Conservation (phyloP, 148 eudicot genomes). For the Cornus florida region DNA sequence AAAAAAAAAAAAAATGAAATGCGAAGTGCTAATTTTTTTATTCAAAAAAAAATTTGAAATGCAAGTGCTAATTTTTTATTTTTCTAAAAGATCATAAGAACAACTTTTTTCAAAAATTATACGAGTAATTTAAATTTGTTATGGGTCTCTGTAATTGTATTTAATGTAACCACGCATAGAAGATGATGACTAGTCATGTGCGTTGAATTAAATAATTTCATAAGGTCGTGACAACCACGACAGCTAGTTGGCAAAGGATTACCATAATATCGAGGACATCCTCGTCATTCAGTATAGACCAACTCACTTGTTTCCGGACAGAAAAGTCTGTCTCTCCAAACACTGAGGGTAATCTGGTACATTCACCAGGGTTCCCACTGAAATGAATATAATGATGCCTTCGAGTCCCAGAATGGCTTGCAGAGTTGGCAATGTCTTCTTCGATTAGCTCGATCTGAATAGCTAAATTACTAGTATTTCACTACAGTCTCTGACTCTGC, state of each 20-base stretch:
- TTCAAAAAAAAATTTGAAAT: too few species aligned
- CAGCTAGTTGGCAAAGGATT: neutral
- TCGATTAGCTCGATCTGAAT: conserved; percentile 4
- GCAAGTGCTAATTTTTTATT: too few species aligned
- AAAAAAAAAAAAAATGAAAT: too few species aligned
- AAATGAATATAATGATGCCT: neutral
- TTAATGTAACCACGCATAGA: neutral
- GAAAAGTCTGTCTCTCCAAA: neutral
- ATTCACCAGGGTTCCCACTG: neutral
- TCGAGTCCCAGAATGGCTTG: conserved; percentile 32
- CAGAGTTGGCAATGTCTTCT: conserved; percentile 43
- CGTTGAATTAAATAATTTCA: neutral
- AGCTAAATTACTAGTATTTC: neutral
- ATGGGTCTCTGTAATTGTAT: too few species aligned
- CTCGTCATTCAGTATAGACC: neutral
- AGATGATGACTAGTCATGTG: neutral
- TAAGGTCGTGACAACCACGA: neutral
- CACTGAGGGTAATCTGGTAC: neutral
- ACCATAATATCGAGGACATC: neutral
- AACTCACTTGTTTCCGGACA: neutral
- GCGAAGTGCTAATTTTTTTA: too few species aligned
- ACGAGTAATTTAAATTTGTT: too few species aligned
- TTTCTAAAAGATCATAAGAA: too few species aligned
- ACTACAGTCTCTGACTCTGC: neutral
- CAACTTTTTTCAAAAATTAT: too few species aligned